Evolutionary conservation across 2,329 filamentous ascomycete species (phyloP).

Genomic region (Fusarium hainanense): DNA sequence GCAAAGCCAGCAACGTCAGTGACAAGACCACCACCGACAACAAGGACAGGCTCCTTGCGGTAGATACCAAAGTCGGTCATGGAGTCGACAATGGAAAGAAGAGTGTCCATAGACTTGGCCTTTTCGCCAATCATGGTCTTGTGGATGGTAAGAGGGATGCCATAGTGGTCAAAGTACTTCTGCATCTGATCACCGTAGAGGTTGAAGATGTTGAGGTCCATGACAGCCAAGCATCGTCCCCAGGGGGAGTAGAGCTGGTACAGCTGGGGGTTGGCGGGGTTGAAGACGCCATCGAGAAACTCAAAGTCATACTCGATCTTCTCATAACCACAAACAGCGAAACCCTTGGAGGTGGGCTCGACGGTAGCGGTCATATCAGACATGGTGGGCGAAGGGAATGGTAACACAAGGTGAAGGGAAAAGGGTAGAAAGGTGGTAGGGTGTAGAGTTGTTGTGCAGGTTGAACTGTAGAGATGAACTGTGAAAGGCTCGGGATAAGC

Average conservation of each 20-base stretch:
- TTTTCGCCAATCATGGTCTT: conserved; percentile 81
- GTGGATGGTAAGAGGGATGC: conserved; percentile 71
- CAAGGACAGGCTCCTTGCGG: conserved; percentile 74
- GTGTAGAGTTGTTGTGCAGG: conserved; percentile 10
- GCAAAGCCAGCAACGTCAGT: conserved; percentile 80
- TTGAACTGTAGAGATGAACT: background rate
- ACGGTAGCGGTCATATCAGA: conserved; percentile 77
- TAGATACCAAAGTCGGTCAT: conserved; percentile 80
- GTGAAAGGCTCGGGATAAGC: conserved; percentile 8
- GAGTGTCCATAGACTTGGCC: conserved; percentile 77
- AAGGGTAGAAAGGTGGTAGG: conserved; percentile 1
- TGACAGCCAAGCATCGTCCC: conserved; percentile 74
- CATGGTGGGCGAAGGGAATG: conserved; percentile 58
- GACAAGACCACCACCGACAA: conserved; percentile 76
- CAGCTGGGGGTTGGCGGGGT: conserved; percentile 68
- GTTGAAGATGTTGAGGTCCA: conserved; percentile 77
- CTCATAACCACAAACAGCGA: conserved; percentile 78
- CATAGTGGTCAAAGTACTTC: conserved; percentile 73
- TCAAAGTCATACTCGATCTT: conserved; percentile 82
- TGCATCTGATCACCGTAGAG: conserved; percentile 75
- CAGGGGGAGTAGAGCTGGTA: conserved; percentile 73
- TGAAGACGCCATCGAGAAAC: conserved; percentile 76
- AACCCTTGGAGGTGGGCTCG: conserved; percentile 70
- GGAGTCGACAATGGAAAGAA: conserved; percentile 75
- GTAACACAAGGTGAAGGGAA: background rate